phyloP scores from a whole-genome alignment of 140 eudicot species.

The Flaveria floridana region DNA sequence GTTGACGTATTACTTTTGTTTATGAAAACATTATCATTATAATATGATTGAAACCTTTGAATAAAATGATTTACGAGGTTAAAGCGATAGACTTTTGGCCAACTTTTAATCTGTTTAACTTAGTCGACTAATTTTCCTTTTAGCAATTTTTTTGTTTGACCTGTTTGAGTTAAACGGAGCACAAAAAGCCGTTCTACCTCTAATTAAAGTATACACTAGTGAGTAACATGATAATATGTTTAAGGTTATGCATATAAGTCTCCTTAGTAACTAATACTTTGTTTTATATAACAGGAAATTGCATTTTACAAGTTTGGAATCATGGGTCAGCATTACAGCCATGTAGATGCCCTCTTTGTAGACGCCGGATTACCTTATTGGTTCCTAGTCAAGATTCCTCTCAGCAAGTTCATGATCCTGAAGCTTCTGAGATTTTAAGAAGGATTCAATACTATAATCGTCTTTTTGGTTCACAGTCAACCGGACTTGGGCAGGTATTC shows the following conservation, averaged over 20 bases:
- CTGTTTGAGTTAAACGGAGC: neutral
- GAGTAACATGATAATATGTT: constrained; percentile 13
- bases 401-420: constrained; percentile 45
- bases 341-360: constrained; percentile 88
- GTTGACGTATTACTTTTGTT: neutral
- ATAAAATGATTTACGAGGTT: neutral
- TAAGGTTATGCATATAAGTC: constrained; percentile 15
- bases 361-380: constrained; percentile 76
- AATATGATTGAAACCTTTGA: neutral
- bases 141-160: neutral
- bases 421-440: constrained; percentile 53
- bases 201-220: neutral
- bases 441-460: constrained; percentile 75
- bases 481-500: constrained; percentile 70
- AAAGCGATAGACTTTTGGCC: neutral
- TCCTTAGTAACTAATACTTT: constrained; percentile 6
- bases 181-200: neutral
- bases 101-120: neutral
- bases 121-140: neutral
- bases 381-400: constrained; percentile 71
- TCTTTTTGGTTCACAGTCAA: constrained; percentile 57
- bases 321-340: constrained; percentile 83
- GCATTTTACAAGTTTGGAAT: constrained; percentile 86
- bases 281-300: constrained; percentile 50
- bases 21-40: neutral